These are phyloP conservation scores for Solanum appendiculatum DNA, from an alignment of 257 asterid species.

Conservation along the genomic window DNA sequence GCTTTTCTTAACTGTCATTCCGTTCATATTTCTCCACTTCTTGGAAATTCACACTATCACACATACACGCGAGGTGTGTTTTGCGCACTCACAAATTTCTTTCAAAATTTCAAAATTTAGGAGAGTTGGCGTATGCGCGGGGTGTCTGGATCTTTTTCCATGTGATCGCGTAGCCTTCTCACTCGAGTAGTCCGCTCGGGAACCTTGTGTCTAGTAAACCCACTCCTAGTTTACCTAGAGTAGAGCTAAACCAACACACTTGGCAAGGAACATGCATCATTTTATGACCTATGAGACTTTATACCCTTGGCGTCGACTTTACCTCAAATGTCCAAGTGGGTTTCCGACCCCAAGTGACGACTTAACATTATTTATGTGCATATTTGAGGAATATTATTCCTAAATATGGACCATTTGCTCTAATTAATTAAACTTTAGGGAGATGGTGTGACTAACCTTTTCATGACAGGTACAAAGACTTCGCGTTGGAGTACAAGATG, in stretches of 20 bases:
- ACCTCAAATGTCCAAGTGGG: background rate
- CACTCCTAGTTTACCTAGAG: background rate
- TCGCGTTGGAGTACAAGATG: background rate
- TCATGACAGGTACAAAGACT: background rate
- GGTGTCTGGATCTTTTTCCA: too few species aligned
- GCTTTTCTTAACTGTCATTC: background rate
- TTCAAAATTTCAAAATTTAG: too few species aligned
- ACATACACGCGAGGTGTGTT: background rate
- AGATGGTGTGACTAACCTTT: background rate
- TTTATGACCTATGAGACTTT: background rate
- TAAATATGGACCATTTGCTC: background rate
- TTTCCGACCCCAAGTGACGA: background rate
- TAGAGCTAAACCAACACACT: background rate
- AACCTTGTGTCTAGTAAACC: background rate
- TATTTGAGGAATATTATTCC: background rate
- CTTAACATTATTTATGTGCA: background rate
- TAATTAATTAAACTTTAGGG: background rate
- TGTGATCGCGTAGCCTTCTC: background rate
- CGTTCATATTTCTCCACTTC: background rate
- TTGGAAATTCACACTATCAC: background rate
- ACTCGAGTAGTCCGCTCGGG: background rate
- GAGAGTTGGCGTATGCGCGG: background rate
- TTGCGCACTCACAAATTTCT: background rate
- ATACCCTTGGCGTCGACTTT: background rate
- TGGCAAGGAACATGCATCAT: background rate